Base-by-base conservation (phyloP, 2,329 filamentous ascomycete genomes). In the Cephalotrichum gorgonifer region DNA sequence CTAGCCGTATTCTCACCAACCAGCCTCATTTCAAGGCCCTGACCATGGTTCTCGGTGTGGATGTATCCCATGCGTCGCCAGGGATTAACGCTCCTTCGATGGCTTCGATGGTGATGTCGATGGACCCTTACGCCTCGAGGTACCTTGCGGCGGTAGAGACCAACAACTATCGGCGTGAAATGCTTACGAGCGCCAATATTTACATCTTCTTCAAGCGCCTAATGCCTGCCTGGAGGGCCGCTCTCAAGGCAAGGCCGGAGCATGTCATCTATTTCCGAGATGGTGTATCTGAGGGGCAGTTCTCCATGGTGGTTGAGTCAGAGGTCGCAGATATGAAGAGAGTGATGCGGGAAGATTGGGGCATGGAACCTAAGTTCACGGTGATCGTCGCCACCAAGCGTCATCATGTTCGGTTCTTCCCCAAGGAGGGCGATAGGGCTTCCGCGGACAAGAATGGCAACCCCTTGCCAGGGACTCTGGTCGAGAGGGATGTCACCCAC, bases 341-440 rank as follows among this genome's bases (percentile, higher is more conserved):
- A 0, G 68, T 71, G 25, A 76, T 89, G 55, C 56, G 58, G 28
- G 62, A 72, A 6, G 62, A 72, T 6, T 56, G 62, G 3, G 49
- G 44, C 1, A 54, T 56, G 1, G 54, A 80, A 1, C 70, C 86
- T 3, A 86, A 86, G 61, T 83, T 96, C 58, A 89, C 89, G 0
- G 88, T 95, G 11, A 79, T 95, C 38, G 78, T 97, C 43, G 90
- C 87, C 1, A 90, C 87, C 1, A 98, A 98, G 75, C 85, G 93
- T 3, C 93, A 98, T 56, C 91, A 96, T 59, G 82, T 95, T 48
- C 86, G 93, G 15, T 89, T 95, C 63, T 97, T 97, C 70, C 91
- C 93, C 0, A 75, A 79, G 44, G 64, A 70, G 0, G 66, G 63
- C 17, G 47, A 43, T 17, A 8, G 11, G 15, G 23, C 17, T 12